Percentiles rank a stretch among this genome's conserved stretches.
Conservation (phyloP, 2,329 filamentous ascomycete species). For the Aspergillus tamarii region DNA sequence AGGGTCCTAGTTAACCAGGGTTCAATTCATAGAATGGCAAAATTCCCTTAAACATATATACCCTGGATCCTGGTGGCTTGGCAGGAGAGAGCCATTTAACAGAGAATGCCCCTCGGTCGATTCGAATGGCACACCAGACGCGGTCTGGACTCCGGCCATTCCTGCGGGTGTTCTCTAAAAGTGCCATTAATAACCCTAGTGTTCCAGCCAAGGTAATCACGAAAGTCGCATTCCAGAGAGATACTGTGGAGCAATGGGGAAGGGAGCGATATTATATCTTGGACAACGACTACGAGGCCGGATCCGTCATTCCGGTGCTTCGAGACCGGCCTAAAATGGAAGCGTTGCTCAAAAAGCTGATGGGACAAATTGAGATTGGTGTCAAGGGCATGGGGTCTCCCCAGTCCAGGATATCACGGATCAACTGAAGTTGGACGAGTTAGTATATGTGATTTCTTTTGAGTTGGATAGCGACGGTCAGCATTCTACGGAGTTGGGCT, state of each 20-base stretch:
- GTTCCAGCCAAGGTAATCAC: constrained; percentile 40
- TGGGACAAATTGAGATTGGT: constrained; percentile 34
- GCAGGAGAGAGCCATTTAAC: constrained; percentile 30
- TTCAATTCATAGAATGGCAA: constrained; percentile 30
- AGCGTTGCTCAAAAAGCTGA: constrained; percentile 31
- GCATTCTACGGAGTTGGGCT: constrained; percentile 13
- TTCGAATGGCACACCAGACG: constrained; percentile 36
- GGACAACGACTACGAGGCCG: constrained; percentile 39
- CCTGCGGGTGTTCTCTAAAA: constrained; percentile 39
- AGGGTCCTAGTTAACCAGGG: constrained; percentile 12
- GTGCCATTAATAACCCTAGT: constrained; percentile 37
- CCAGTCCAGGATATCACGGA: constrained; percentile 28
- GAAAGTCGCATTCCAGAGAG: constrained; percentile 38
- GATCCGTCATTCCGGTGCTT: constrained; percentile 36
- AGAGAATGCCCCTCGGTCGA: constrained; percentile 30
- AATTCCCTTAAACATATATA: constrained; percentile 42
- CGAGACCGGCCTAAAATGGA: constrained; percentile 34
- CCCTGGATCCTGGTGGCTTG: constrained; percentile 38
- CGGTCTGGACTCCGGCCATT: constrained; percentile 38
- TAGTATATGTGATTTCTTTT: neutral
- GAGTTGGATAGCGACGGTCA: constrained; percentile 2
- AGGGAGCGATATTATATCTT: constrained; percentile 40
- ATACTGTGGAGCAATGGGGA: constrained; percentile 32
- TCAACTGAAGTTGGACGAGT: constrained; percentile 17
- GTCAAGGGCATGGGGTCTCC: constrained; percentile 34